These are phyloP conservation scores for Allium cepa DNA, from an alignment of 106 monocot species.

Conservation along the genomic window DNA sequence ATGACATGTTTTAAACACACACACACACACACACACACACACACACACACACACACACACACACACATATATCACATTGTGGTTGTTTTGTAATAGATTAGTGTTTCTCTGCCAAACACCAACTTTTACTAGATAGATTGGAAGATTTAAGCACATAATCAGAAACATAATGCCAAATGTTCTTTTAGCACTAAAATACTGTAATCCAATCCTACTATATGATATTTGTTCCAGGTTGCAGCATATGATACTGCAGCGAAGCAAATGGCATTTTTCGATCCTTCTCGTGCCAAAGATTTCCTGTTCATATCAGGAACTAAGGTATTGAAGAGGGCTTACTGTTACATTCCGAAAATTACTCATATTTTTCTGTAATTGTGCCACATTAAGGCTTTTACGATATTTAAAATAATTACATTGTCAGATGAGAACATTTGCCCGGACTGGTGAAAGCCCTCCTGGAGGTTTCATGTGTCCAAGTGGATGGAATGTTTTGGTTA, in stretches of 20 bases:
- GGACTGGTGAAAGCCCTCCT: conserved; percentile 82
- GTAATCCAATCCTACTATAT: no score
- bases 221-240: conserved; percentile 48
- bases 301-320: conserved; percentile 98
- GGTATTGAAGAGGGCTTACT: conserved; percentile 24
- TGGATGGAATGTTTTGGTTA: conserved; percentile 85
- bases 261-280: conserved; percentile 99
- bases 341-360: not conserved
- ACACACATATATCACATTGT: no score
- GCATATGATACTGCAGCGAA: conserved; percentile 74
- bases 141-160: no score
- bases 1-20: no score
- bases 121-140: no score
- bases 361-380: not conserved
- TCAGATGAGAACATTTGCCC: conserved; percentile 84
- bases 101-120: no score
- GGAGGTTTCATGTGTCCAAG: conserved; percentile 97
- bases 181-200: no score
- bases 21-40: no score
- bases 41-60: no score
- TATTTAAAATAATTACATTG: not conserved
- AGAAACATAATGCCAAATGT: no score
- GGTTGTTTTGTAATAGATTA: no score
- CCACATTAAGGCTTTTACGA: not conserved
- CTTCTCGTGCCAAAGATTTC: conserved; percentile 85